A percentile compares a stretch with the other conserved stretches of the same genome.
phyloP scores from a whole-genome alignment of 2,329 filamentous ascomycete genomes.

The Hymenoscyphus albidus region DNA sequence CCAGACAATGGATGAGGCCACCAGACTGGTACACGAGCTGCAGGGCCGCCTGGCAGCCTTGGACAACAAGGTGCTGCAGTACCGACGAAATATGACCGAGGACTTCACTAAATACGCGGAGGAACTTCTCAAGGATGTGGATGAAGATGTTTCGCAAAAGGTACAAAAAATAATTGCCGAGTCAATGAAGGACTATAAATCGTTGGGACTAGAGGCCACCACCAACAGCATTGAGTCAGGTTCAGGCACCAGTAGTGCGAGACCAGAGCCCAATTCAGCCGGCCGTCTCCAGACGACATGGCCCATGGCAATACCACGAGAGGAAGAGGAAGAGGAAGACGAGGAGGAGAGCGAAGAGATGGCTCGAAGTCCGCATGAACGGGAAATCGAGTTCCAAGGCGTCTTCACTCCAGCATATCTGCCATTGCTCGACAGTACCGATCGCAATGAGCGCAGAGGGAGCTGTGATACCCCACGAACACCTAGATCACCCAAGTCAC shows the following conservation, averaged over 20 bases:
- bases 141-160: constrained; percentile 45
- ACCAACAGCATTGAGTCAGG: constrained; percentile 24
- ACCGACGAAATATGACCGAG: constrained; percentile 53
- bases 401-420: constrained; percentile 61
- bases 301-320: constrained; percentile 27
- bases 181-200: constrained; percentile 26
- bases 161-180: constrained; percentile 42
- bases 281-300: constrained; percentile 35
- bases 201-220: constrained; percentile 25
- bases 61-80: constrained; percentile 53
- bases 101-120: constrained; percentile 55
- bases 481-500: constrained; percentile 7
- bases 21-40: constrained; percentile 40
- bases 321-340: constrained; percentile 16
- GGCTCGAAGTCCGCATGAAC: constrained; percentile 47
- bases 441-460: constrained; percentile 26
- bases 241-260: constrained; percentile 22
- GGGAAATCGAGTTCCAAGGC: constrained; percentile 57
- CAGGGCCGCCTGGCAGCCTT: constrained; percentile 44
- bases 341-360: constrained; percentile 35
- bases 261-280: constrained; percentile 11
- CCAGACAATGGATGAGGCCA: constrained; percentile 44
- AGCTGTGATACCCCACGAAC: constrained; percentile 19
- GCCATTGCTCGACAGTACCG: constrained; percentile 51
- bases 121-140: constrained; percentile 45